Evolutionary conservation across 257 asterid species (phyloP), one percentile per base, ranked within the genome.

Genomic region (Thymus quinquecostatus): DNA sequence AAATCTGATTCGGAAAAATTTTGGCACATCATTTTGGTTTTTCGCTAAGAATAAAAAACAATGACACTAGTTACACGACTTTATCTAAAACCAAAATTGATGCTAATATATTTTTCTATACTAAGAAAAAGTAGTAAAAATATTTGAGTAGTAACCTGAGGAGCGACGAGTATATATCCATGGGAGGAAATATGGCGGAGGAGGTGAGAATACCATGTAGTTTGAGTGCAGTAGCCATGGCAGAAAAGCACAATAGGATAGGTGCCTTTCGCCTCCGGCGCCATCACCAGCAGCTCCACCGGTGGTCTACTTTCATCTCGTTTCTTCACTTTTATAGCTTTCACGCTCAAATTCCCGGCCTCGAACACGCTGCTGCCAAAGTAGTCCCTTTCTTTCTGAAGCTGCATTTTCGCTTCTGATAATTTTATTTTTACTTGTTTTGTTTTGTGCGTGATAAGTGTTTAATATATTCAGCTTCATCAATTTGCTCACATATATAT

Each of bases 121-220:
- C 21, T 2, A 38, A 38, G 6, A 38, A 38, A 38, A 38, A 6
- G 0, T 38, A 38, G 6, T 2, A 7, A 48, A 48, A 6, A 7
- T n/a, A 28, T 33, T 10, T 1, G 21, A 5, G 9, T 54, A 3
- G 6, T 4, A 40, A 89, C 90, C 95, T 84, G 83, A 64, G 96
- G 95, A 45, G 91, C 92, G 33, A 83, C 81, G 28, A 85, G 44
- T 44, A 88, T 82, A 68, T 78, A 90, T 72, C 88, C 89, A 73
- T 88, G 95, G 70, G 96, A 86, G 29, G 95, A 82, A 40, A 90
- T 76, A 70, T 88, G 95, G 6, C 78, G 73, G 1, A 89, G 71
- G 45, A 90, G 83, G 14, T 88, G 85, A 48, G 84, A 77, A 48
- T 89, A 87, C 78, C 81, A 79, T 6, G 58, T 81, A 13, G 32